Evolutionary conservation across 495 filamentous ascomycete species (phyloP).

Genomic region (Sphaerosporella brunnea): DNA sequence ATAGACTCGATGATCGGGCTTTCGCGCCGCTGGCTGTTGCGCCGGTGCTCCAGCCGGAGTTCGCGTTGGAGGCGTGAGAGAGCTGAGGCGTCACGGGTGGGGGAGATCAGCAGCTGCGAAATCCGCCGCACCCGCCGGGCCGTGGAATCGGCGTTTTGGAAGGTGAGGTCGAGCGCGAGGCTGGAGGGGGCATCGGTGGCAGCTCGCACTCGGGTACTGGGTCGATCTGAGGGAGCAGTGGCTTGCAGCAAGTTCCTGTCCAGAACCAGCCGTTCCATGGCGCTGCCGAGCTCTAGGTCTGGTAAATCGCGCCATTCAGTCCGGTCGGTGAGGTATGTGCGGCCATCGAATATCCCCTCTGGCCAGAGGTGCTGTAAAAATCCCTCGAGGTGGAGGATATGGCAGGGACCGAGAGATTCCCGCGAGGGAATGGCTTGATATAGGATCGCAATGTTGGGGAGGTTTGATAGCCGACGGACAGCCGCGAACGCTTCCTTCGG

Average conservation of each 20-base stretch:
- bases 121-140: neutral
- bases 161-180: no score
- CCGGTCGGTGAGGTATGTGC: neutral
- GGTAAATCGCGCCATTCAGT: constrained; percentile 1
- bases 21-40: neutral
- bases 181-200: no score
- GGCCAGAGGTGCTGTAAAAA: neutral
- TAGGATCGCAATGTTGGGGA: neutral
- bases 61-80: neutral
- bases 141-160: no score
- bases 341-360: neutral
- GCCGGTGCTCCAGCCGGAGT: neutral
- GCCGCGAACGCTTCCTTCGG: neutral
- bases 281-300: neutral
- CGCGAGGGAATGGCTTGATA: neutral
- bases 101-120: neutral
- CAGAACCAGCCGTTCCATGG: neutral
- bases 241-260: neutral
- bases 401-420: neutral
- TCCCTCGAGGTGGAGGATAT: neutral
- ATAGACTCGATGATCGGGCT: neutral
- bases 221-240: neutral
- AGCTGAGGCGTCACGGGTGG: neutral
- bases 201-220: no score
- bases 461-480: neutral